Evolutionary conservation across 306 rosid species (phyloP), one percentile per base, ranked within the genome.

Genomic region (Psophocarpus tetragonolobus): DNA sequence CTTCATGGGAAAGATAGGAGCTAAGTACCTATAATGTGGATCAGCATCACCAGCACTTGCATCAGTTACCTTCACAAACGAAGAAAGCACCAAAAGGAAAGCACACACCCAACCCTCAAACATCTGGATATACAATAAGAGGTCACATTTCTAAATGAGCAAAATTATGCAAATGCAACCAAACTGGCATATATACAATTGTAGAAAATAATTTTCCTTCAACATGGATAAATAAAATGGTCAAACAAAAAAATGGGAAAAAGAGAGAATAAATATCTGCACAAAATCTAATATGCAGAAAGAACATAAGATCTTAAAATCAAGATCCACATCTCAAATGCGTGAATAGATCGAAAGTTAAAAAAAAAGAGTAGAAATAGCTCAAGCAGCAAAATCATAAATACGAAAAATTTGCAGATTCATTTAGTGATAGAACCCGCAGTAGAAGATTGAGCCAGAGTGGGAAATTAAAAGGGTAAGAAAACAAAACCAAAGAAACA

Each of bases 41-140:
- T 91, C 90, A 79, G 84, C 84, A 86, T 91, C 98, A 61, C 98
- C 97, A 1, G 86, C 85, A 84, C 97, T 90, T 76, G 96, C 97
- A 73, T 91, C 80, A 73, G 85, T 44, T 39, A 71, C 86, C 69
- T 42, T 72, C 41, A 83, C 68, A 53, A 73, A 77, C 75, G 84
- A 87, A 1, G 87, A 84, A 42, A 94, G 64, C 81, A 82, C 77
- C 75, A 85, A 82, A 58, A 91, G 79, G 26, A 91, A 86, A 76
- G 84, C 86, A 77, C 84, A 69, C 65, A 69, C 69, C 63, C 44
- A 80, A 12, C 79, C 81, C 84, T 66, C 80, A 39, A 85, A 24
- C 96, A 91, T 94, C 93, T 94, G 88, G 64, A 71, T 44, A 50
- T 27, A n/a, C 65, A 63, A 57, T 33, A 17, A 57, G 61, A 74